Conservation (phyloP, 116 monocot genomes). For the Phalaenopsis hybrid region DNA sequence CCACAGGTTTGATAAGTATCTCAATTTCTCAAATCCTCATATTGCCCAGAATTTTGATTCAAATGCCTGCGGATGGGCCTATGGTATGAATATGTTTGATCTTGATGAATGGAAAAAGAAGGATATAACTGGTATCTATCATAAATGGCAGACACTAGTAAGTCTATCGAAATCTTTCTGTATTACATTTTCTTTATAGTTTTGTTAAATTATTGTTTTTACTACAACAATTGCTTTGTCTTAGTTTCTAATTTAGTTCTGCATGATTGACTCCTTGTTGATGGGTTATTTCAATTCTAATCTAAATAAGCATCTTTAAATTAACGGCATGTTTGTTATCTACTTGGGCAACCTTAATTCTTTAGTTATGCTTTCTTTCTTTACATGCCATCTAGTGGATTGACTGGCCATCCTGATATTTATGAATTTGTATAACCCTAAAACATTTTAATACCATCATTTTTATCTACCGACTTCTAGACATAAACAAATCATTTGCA, state of each 20-base stretch:
- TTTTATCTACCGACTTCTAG: too few relatives aligned
- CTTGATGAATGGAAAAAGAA: constrained; percentile 31
- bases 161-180: constrained; percentile 1
- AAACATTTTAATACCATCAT: too few relatives aligned
- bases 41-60: constrained; percentile 31
- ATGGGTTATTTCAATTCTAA: neutral
- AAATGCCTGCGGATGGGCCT: constrained; percentile 36
- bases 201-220: neutral
- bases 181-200: neutral
- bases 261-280: neutral
- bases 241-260: neutral
- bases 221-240: neutral
- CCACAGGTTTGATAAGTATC: constrained; percentile 35
- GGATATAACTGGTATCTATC: constrained; percentile 32
- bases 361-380: neutral
- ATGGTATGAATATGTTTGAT: constrained; percentile 40
- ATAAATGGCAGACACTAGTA: constrained; percentile 32
- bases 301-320: neutral
- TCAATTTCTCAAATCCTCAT: constrained; percentile 30
- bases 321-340: too few relatives aligned
- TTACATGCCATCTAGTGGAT: too few relatives aligned
- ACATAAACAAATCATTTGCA: too few relatives aligned
- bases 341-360: neutral
- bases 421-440: too few relatives aligned
- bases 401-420: too few relatives aligned